Percentiles rank a stretch among this genome's conserved stretches.
Evolutionary conservation across 306 rosid genomes (phyloP).

Genomic region (Rosa multiflora): DNA sequence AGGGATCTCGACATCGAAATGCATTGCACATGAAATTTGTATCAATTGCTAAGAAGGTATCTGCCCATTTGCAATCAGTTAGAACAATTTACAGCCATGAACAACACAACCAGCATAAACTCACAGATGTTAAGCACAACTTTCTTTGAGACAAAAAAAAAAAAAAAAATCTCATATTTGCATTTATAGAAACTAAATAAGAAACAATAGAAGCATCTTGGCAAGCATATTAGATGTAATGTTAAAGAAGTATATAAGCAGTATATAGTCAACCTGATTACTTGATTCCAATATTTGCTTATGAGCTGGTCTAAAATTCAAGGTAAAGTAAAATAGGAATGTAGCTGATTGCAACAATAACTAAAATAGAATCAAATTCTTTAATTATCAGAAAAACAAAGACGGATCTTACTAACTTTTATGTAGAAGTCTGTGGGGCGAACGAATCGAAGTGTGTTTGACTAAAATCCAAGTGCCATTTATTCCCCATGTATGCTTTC

Average conservation of each 20-base stretch:
- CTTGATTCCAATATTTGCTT: too few relatives aligned
- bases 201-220: too few relatives aligned
- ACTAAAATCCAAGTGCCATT: slow-evolving; percentile 56
- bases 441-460: slow-evolving; percentile 51
- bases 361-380: too few relatives aligned
- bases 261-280: too few relatives aligned
- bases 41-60: not conserved
- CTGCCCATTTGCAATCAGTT: not conserved
- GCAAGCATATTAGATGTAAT: too few relatives aligned
- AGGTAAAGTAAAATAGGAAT: too few relatives aligned
- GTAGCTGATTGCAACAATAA: not conserved
- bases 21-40: not conserved
- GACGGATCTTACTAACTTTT: slow-evolving; percentile 44
- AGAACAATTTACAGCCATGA: not conserved
- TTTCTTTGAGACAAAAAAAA: not conserved
- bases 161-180: too few relatives aligned
- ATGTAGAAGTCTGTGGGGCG: slow-evolving; percentile 90
- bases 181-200: too few relatives aligned
- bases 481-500: slow-evolving; percentile 57
- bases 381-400: not conserved
- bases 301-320: too few relatives aligned
- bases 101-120: not conserved
- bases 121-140: not conserved
- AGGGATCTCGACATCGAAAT: not conserved
- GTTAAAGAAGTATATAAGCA: too few relatives aligned